Conservation (phyloP, 306 rosid species). For the Ormosia emarginata region DNA sequence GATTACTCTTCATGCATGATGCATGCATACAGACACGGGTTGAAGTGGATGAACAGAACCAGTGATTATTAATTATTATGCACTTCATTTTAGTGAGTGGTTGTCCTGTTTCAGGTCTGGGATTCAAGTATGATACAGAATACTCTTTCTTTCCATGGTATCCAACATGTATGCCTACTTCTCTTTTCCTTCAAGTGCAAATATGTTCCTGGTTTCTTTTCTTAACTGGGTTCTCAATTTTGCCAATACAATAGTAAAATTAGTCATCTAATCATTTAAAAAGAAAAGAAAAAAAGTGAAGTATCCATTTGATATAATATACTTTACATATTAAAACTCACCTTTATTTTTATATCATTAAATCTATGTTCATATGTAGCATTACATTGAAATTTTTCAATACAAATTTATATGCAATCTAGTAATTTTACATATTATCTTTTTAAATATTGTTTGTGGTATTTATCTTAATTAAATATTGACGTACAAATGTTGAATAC, state of each 20-base stretch:
- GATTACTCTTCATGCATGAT: slow-evolving; percentile 9
- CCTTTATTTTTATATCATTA: no score
- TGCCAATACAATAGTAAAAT: not conserved
- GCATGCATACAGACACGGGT: not conserved
- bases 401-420: no score
- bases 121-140: not conserved
- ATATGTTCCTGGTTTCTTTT: not conserved
- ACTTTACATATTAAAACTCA: no score
- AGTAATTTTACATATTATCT: no score
- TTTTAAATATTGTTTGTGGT: no score
- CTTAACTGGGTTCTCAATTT: not conserved
- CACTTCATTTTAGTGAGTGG: not conserved
- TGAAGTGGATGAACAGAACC: not conserved
- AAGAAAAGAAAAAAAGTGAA: no score
- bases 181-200: not conserved
- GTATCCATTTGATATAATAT: no score
- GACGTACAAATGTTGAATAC: no score
- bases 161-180: not conserved
- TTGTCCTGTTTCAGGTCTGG: not conserved
- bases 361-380: no score
- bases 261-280: not conserved
- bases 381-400: no score
- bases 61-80: not conserved
- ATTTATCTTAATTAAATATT: no score
- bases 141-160: not conserved